Base-by-base conservation (phyloP, 2,329 filamentous ascomycete species). In the Geoglossum cookeanum region DNA sequence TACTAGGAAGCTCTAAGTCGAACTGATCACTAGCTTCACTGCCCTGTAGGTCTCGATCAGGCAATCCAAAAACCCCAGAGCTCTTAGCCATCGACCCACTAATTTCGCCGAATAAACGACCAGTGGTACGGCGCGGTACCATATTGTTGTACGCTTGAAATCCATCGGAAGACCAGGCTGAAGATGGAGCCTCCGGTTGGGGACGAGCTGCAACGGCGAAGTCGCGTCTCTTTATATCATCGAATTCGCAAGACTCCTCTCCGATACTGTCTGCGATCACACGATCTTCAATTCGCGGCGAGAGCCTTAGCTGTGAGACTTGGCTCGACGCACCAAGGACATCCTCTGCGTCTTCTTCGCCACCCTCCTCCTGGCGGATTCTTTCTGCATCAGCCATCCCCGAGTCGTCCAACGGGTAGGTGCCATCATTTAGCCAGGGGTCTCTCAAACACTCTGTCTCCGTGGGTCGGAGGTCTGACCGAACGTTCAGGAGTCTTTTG, bases 381-480 rank as follows among this genome's bases (percentile, higher is more conserved):
- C 27, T 22, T 29, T 22, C 61, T 55, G 75, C 75, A 3, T 68
- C 69, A 49, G 68, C 65, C 15, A 75, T 65, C 11, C 63, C 65
- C 6, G 53, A 58, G 2, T 60, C 55, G 4, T 54, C 57, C 1
- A 64, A 60, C 57, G 66, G 64, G 6, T 63, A 58, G 4, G 61
- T 62, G 44, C 66, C 55, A 57, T 78, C 74, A 1, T 68, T 65
- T 29, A 74, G 69, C n/a, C 73, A 68, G 29, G 66, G 68, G 67
- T 92, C 85, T 11, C 71, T 69, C 58, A 87, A 76, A 57, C 94
- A 83, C 55, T 85, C 77, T 4, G 72, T 67, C 49, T 92, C 82
- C 0, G 83, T 86, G 0, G 88, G 86, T 58, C 91, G 81, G n/a
- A 78, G 70, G 58, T 84, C 78, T 0, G 91, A 88, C 55, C 89